Conservation (phyloP, 2,329 filamentous ascomycete genomes). For the Fusarium armeniacum region DNA sequence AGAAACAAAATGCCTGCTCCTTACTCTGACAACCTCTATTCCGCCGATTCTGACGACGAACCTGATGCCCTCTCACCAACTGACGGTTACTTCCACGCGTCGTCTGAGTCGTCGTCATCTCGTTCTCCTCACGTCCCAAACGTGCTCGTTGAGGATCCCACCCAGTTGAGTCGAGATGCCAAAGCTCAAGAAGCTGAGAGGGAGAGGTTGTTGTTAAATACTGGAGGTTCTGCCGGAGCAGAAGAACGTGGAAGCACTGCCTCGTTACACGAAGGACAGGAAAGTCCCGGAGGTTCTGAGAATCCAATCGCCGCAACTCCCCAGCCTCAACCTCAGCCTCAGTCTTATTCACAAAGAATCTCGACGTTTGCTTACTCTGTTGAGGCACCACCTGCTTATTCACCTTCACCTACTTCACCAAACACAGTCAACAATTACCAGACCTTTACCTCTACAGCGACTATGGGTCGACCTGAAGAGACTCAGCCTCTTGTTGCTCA, state of each 20-base stretch:
- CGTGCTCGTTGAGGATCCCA: conserved; percentile 65
- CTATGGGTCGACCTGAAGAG: conserved; percentile 62
- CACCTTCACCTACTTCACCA: conserved; percentile 58
- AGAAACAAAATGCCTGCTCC: conserved; percentile 59
- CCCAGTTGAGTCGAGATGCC: conserved; percentile 55
- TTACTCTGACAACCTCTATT: conserved; percentile 65
- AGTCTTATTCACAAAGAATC: conserved; percentile 13
- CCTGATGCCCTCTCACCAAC: conserved; percentile 62
- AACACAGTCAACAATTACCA: conserved; percentile 56
- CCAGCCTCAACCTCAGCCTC: not conserved
- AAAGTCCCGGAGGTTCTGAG: not conserved
- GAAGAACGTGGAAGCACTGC: not conserved
- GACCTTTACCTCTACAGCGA: conserved; percentile 56
- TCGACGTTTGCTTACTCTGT: conserved; percentile 42
- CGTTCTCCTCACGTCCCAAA: conserved; percentile 61
- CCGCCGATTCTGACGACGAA: conserved; percentile 56
- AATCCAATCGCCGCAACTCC: conserved; percentile 17
- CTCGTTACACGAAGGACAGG: not conserved
- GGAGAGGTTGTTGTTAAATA: conserved; percentile 56
- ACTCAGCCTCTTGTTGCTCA: conserved; percentile 58
- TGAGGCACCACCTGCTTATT: conserved; percentile 67
- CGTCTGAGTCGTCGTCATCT: conserved; percentile 50
- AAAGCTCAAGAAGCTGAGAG: conserved; percentile 63
- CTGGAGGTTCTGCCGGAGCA: not conserved
- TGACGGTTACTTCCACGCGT: conserved; percentile 66